phyloP scores from a whole-genome alignment of 139 green algal species.

The Auxenochlorella protothecoides region DNA sequence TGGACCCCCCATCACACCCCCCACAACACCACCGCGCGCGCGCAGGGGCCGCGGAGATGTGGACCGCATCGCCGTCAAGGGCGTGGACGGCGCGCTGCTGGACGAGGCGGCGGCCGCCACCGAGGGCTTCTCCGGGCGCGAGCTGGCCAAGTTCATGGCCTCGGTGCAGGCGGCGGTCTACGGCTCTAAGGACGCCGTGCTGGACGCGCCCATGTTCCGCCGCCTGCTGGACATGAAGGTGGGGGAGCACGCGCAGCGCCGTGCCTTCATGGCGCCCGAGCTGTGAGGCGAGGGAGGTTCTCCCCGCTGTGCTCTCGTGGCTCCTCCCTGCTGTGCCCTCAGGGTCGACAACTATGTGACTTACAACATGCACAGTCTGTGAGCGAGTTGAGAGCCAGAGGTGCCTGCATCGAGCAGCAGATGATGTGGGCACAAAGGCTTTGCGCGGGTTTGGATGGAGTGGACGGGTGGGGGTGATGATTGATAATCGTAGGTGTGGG shows the following conservation, averaged over 20 bases:
- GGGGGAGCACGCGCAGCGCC: constrained; percentile 8
- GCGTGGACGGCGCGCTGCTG: constrained; percentile 28
- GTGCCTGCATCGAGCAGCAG: too few species aligned
- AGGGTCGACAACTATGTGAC: too few species aligned
- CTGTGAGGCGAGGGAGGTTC: background rate
- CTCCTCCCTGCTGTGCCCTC: too few species aligned
- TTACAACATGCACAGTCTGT: too few species aligned
- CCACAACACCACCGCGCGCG: too few species aligned
- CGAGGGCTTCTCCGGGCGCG: constrained; percentile 86
- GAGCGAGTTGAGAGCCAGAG: too few species aligned
- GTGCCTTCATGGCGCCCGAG: constrained; percentile 7
- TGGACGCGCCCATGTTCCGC: constrained; percentile 60
- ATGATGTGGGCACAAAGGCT: too few species aligned
- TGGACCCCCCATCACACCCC: background rate
- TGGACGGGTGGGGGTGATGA: too few species aligned
- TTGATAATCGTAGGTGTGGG: too few species aligned
- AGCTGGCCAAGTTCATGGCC: constrained; percentile 93
- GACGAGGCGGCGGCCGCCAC: constrained; percentile 58
- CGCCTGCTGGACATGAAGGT: constrained; percentile 42
- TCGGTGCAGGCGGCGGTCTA: constrained; percentile 82
- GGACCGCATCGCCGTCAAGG: constrained; percentile 38
- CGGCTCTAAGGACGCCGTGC: constrained; percentile 48
- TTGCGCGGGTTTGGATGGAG: too few species aligned
- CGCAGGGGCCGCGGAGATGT: constrained; percentile 12
- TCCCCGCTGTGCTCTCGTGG: too few species aligned